Evolutionary conservation across 2,329 filamentous ascomycete genomes (phyloP), one percentile per base, ranked within the genome.

Genomic region (Scedosporium apiospermum): DNA sequence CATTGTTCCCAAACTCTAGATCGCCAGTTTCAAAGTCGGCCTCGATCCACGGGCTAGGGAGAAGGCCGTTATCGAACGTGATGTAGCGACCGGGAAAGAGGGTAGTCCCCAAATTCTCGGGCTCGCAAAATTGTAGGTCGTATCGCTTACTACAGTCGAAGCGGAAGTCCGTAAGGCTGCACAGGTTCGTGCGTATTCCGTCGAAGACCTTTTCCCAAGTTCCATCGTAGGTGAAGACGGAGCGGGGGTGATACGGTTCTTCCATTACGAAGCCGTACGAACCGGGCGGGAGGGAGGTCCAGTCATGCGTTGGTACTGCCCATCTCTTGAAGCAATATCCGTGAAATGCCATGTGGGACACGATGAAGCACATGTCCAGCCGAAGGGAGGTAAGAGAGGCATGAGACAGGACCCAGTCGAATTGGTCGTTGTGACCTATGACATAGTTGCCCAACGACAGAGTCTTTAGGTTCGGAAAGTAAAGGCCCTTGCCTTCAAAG

Each of bases 201-300:
- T 68, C 63, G 30, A 70, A 70, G 1, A 70, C 6, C 1, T 26
- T n/a, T 4, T 65, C 64, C 69, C 70, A 71, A 0, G 64, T 68
- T 2, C 66, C 64, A 0, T 64, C 27, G 9, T 63, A 63, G 27
- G 21, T 27, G 42, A 62, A 68, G 10, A 65, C 16, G 5, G 14
- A n/a, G 7, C 58, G 10, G 4, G 18, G 55, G 2, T 30, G 34
- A 1, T 26, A 53, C 14, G 44, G 44, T 9, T 34, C 30, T 5
- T 34, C 6, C 14, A 7, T 7, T 21, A 2, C 5, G 30, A 51
- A 57, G 16, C 38, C 61, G 38, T 41, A 67, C 6, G 58, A 42
- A 18, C 58, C 63, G 3, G 6, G 12, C 10, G 42, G 63, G 12
- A 18, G 42, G 21, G 26, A 21, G n/a, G 60, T 49, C 68, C 68